Evolutionary conservation across 1,284 basidiomycete species (phyloP).

Genomic region (Pascua sp.): DNA sequence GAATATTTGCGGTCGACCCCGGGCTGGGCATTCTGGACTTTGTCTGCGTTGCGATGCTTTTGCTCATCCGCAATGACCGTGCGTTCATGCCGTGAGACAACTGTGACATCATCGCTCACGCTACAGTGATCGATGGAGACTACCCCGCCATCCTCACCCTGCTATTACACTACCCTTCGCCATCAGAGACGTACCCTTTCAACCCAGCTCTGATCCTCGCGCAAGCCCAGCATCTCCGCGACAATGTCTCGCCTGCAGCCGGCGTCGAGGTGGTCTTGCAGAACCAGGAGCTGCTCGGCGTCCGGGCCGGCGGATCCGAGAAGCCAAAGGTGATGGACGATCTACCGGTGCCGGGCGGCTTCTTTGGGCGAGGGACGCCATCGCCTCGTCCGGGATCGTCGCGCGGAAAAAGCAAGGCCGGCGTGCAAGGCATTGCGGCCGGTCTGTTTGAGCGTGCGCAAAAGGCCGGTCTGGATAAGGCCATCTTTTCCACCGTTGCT

Average conservation of each 20-base stretch:
- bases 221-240: constrained; percentile 74
- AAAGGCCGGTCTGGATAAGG: constrained; percentile 48
- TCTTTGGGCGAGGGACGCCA: constrained; percentile 5
- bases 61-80: constrained; percentile 83
- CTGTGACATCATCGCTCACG: too few species aligned
- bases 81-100: constrained; percentile 36
- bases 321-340: neutral
- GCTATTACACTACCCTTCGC: constrained; percentile 73
- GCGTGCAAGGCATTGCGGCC: constrained; percentile 41
- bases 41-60: constrained; percentile 85
- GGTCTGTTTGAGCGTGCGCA: constrained; percentile 48
- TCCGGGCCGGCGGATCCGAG: constrained; percentile 50
- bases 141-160: constrained; percentile 77
- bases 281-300: constrained; percentile 70
- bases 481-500: constrained; percentile 44
- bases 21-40: constrained; percentile 67
- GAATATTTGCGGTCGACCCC: constrained; percentile 76
- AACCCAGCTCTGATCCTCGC: constrained; percentile 63
- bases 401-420: constrained; percentile 10
- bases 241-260: constrained; percentile 66
- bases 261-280: constrained; percentile 73
- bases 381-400: constrained; percentile 3
- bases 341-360: neutral
- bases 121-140: constrained; percentile 69
- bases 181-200: constrained; percentile 47